Conservation (phyloP, 176 grass and related monocot genomes). For the Triticum turgidum region DNA sequence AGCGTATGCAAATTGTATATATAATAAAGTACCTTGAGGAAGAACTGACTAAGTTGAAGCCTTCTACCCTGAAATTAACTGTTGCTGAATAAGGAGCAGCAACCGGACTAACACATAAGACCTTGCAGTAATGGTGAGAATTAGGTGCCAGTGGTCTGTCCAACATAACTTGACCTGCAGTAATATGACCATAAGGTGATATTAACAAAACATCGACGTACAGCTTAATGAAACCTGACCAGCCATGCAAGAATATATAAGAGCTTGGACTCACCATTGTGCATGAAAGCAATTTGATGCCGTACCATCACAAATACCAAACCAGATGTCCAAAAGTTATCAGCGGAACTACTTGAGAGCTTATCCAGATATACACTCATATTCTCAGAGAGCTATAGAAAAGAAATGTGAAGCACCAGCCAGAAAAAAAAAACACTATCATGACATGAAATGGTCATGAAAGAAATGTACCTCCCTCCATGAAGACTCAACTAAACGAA, state of each 20-base stretch:
- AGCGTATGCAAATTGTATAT: conserved; percentile 15
- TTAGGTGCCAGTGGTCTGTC: conserved; percentile 60
- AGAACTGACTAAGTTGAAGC: conserved; percentile 57
- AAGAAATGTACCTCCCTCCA: conserved; percentile 67
- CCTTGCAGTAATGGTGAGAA: conserved; percentile 60
- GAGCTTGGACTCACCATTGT: conserved; percentile 57
- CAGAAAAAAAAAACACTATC: conserved; percentile 20
- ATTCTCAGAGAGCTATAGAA: conserved; percentile 70
- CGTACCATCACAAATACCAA: conserved; percentile 84
- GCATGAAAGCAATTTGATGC: conserved; percentile 71
- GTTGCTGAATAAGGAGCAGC: conserved; percentile 64
- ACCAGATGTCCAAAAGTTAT: conserved; percentile 80
- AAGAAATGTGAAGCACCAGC: conserved; percentile 25
- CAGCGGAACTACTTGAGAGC: conserved; percentile 64
- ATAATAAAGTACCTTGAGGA: conserved; percentile 67
- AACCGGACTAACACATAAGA: conserved; percentile 72
- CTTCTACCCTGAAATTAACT: conserved; percentile 76
- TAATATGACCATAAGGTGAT: conserved; percentile 8
- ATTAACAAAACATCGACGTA: conserved; percentile 19
- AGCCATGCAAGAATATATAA: background rate
- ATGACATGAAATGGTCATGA: background rate
- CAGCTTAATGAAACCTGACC: conserved; percentile 20
- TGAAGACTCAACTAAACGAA: conserved; percentile 78
- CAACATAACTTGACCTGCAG: conserved; percentile 82
- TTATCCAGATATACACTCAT: conserved; percentile 66